These are phyloP conservation scores for Periconia sp. DNA, from an alignment of 2,329 filamentous ascomycete species.

Conservation along the genomic window DNA sequence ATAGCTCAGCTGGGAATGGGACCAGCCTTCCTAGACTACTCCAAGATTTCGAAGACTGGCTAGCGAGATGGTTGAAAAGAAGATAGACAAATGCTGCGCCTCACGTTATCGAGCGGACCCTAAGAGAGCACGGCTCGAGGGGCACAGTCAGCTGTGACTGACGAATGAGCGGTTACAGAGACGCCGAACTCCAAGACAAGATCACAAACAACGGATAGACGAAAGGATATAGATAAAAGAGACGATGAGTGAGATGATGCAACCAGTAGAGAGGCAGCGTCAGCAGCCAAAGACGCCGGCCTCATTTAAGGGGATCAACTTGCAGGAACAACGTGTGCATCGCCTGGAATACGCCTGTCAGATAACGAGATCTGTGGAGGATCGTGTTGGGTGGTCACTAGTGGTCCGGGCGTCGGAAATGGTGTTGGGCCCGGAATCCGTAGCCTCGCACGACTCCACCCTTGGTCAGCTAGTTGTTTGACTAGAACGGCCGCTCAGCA, in stretches of 20 bases:
- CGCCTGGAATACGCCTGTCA: conserved; percentile 6
- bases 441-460: conserved; percentile 8
- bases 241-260: conserved; percentile 13
- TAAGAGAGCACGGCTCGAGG: too few species aligned
- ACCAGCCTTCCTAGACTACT: too few species aligned
- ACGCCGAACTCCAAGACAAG: conserved; percentile 2
- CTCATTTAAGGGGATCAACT: conserved; percentile 11
- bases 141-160: too few species aligned
- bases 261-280: conserved; percentile 8
- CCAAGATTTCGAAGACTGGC: too few species aligned
- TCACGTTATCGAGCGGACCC: too few species aligned
- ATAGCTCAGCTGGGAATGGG: too few species aligned
- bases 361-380: conserved; percentile 15
- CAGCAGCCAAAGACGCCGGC: conserved; percentile 7
- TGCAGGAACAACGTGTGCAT: conserved; percentile 8
- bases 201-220: not conserved
- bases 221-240: conserved; percentile 1
- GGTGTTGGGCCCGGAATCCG: conserved; percentile 17
- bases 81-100: too few species aligned
- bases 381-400: conserved; percentile 12
- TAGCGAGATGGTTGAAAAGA: too few species aligned
- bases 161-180: not conserved
- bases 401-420: conserved; percentile 18
- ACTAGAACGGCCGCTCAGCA: too few species aligned
- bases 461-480: not conserved